Percentiles rank a stretch among this genome's conserved stretches.
phyloP scores from a whole-genome alignment of 768 basidiomycete species.

The Mycena filopes region DNA sequence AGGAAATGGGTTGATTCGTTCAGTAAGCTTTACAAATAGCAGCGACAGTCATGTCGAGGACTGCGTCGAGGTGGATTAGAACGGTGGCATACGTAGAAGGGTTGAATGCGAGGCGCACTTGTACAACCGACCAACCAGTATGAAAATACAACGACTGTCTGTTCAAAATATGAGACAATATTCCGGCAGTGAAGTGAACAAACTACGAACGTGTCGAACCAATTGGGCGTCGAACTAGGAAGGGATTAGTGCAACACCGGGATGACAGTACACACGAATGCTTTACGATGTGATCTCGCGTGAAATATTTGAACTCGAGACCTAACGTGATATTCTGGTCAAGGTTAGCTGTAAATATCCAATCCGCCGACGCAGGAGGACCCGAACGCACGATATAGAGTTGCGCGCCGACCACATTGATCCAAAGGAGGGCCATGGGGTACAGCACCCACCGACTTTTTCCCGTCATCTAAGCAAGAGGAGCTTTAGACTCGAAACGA shows the following conservation, averaged over 20 bases:
- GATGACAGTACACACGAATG: not conserved
- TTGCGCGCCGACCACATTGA: constrained; percentile 50
- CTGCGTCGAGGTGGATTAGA: constrained; percentile 37
- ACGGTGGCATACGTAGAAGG: too few relatives aligned
- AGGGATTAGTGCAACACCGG: not conserved
- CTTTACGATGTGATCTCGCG: constrained; percentile 1
- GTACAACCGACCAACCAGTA: constrained; percentile 59
- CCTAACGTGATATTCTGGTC: constrained; percentile 13
- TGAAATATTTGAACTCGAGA: constrained; percentile 28
- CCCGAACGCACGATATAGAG: constrained; percentile 48
- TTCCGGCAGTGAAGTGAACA: not conserved
- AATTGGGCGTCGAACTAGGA: constrained; percentile 6
- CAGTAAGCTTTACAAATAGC: constrained; percentile 4
- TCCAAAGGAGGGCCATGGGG: constrained; percentile 46
- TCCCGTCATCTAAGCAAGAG: constrained; percentile 55
- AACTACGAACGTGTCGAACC: constrained; percentile 39
- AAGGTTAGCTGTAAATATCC: not conserved
- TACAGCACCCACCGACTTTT: constrained; percentile 48
- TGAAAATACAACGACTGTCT: constrained; percentile 56
- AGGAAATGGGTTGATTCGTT: too few relatives aligned
- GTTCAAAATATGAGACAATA: constrained; percentile 9
- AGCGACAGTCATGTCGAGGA: constrained; percentile 49
- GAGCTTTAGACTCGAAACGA: not conserved
- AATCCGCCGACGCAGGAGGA: too few relatives aligned
- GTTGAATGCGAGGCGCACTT: constrained; percentile 40